phyloP scores from a whole-genome alignment of 805 yeast species.

The Teunomyces stri region DNA sequence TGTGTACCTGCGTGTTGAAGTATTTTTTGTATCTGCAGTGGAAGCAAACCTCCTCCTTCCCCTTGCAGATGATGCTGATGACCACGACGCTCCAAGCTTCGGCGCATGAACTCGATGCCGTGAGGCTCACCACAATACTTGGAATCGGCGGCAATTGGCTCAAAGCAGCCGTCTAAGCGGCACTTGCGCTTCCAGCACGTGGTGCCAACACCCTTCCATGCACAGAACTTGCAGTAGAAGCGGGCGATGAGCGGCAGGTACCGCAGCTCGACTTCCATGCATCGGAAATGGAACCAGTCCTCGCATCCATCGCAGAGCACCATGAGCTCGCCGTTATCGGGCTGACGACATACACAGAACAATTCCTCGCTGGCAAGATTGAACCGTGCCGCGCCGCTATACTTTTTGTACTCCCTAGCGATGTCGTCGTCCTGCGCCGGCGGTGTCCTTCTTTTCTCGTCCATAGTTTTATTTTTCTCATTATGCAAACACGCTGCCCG shows the following conservation, averaged over 20 bases:
- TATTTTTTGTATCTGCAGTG: slow-evolving; percentile 21
- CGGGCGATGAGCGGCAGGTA: slow-evolving; percentile 56
- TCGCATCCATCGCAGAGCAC: slow-evolving; percentile 95
- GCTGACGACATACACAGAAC: slow-evolving; percentile 73
- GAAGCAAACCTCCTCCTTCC: slow-evolving; percentile 10
- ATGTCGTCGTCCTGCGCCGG: slow-evolving; percentile 22
- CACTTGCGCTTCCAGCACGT: slow-evolving; percentile 80
- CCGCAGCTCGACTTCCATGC: slow-evolving; percentile 57
- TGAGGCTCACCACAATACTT: slow-evolving; percentile 78
- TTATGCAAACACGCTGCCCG: slow-evolving; percentile 28
- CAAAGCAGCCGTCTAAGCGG: slow-evolving; percentile 53
- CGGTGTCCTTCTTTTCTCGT: slow-evolving; percentile 19
- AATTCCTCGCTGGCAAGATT: slow-evolving; percentile 57
- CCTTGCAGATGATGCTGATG: too few relatives aligned
- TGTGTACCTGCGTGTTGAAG: slow-evolving; percentile 20
- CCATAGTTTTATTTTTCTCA: slow-evolving; percentile 1
- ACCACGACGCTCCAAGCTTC: slow-evolving; percentile 15
- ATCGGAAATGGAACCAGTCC: slow-evolving; percentile 88
- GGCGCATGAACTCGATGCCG: slow-evolving; percentile 48
- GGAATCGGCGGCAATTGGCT: slow-evolving; percentile 51
- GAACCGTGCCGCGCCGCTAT: slow-evolving; percentile 36
- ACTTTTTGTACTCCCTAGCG: slow-evolving; percentile 37
- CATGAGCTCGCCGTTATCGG: slow-evolving; percentile 82
- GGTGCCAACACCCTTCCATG: slow-evolving; percentile 46
- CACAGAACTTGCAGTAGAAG: slow-evolving; percentile 75